Conservation (phyloP, 805 yeast genomes). For the Wickerhamiella siamensis region DNA sequence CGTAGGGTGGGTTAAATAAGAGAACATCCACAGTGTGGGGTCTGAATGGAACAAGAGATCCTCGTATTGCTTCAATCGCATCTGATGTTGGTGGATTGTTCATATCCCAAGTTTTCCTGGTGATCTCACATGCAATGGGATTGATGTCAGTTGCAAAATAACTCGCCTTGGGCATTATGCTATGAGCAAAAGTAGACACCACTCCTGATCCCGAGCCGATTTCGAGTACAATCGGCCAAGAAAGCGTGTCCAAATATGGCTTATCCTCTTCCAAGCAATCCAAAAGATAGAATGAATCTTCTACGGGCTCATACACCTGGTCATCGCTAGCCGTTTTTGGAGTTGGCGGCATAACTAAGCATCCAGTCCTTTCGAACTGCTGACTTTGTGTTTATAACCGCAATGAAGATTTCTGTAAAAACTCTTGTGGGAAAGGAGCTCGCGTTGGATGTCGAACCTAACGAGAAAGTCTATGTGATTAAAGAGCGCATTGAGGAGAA, state of each 20-base stretch:
- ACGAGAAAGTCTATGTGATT: constrained; percentile 43
- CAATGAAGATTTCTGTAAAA: constrained; percentile 14
- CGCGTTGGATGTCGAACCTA: constrained; percentile 21
- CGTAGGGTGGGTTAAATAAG: constrained; percentile 92
- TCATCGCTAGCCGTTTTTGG: constrained; percentile 50
- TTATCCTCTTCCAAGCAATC: constrained; percentile 62
- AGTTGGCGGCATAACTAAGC: constrained; percentile 54
- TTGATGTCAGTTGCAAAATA: constrained; percentile 67
- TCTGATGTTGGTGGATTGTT: constrained; percentile 17
- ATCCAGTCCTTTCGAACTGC: no score
- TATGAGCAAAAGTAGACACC: constrained; percentile 61
- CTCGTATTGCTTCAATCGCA: constrained; percentile 42
- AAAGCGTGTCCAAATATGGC: constrained; percentile 20
- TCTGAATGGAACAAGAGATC: constrained; percentile 31
- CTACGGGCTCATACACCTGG: constrained; percentile 89
- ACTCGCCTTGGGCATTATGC: constrained; percentile 39
- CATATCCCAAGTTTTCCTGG: constrained; percentile 30
- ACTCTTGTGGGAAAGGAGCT: constrained; percentile 20
- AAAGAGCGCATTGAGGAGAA: constrained; percentile 90
- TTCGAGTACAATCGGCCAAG: constrained; percentile 51
- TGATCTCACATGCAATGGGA: constrained; percentile 54
- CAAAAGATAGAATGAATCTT: constrained; percentile 72
- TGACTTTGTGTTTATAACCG: neutral
- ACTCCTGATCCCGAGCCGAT: constrained; percentile 91
- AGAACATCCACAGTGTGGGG: constrained; percentile 46